These are phyloP conservation scores for Pelargonium nanum DNA, from an alignment of 345 rosid species.

Conservation along the genomic window DNA sequence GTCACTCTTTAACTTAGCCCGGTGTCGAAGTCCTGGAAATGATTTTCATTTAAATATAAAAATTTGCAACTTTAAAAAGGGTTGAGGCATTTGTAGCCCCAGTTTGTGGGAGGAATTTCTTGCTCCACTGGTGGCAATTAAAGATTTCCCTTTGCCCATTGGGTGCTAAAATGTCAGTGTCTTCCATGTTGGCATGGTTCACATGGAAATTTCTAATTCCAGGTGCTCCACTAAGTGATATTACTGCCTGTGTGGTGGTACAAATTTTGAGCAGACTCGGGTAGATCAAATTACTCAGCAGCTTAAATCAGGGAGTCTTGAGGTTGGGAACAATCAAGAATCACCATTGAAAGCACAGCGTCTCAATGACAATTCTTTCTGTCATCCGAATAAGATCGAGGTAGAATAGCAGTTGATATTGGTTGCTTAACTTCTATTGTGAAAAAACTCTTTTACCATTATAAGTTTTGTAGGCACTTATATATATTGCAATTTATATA, in stretches of 20 bases:
- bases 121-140: slow-evolving; percentile 30
- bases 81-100: slow-evolving; percentile 26
- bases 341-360: slow-evolving; percentile 21
- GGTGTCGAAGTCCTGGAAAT: not conserved
- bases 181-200: slow-evolving; percentile 42
- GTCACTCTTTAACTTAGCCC: not conserved
- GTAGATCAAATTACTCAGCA: slow-evolving; percentile 60
- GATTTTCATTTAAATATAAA: not conserved
- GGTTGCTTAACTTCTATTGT: not conserved
- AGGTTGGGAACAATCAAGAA: slow-evolving; percentile 22
- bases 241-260: slow-evolving; percentile 39
- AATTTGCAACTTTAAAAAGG: slow-evolving; percentile 8
- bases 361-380: slow-evolving; percentile 20
- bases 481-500: slow-evolving; percentile 14
- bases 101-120: slow-evolving; percentile 26
- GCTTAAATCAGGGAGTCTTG: slow-evolving; percentile 48
- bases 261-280: slow-evolving; percentile 87
- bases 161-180: slow-evolving; percentile 35
- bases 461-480: too few species aligned
- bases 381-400: slow-evolving; percentile 23
- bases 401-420: slow-evolving; percentile 19
- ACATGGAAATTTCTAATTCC: slow-evolving; percentile 55
- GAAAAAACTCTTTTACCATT: not conserved
- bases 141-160: slow-evolving; percentile 25
- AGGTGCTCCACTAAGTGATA: slow-evolving; percentile 61